These are phyloP conservation scores for Pseudogymnoascus sp. DNA, from an alignment of 2,329 filamentous ascomycete species.

Conservation along the genomic window DNA sequence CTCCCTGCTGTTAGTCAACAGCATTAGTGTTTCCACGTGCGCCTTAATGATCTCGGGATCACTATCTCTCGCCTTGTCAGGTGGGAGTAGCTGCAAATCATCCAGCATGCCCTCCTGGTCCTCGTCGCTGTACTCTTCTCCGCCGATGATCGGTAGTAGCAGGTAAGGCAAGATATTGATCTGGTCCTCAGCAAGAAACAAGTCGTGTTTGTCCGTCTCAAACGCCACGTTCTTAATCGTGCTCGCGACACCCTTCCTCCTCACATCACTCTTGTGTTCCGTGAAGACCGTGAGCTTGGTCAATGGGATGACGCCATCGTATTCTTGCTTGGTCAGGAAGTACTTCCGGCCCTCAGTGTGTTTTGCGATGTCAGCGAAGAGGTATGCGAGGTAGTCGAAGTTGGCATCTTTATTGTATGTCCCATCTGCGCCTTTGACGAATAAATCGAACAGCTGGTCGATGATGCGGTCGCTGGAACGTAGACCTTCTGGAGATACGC, in stretches of 20 bases:
- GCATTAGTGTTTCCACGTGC: constrained; percentile 79
- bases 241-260: constrained; percentile 88
- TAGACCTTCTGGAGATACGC: constrained; percentile 61
- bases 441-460: constrained; percentile 90
- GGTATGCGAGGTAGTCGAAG: constrained; percentile 88
- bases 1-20: constrained; percentile 71
- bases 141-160: constrained; percentile 77
- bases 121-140: constrained; percentile 80
- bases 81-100: constrained; percentile 80
- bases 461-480: constrained; percentile 66
- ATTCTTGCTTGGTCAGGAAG: constrained; percentile 65
- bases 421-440: constrained; percentile 83
- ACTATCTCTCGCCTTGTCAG: constrained; percentile 78
- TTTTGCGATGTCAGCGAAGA: constrained; percentile 89
- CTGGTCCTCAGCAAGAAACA: constrained; percentile 62
- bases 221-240: constrained; percentile 94
- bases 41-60: constrained; percentile 73
- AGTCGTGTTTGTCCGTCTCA: constrained; percentile 63
- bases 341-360: constrained; percentile 67
- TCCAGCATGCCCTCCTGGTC: constrained; percentile 81
- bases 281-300: constrained; percentile 94
- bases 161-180: constrained; percentile 84
- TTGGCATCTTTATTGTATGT: constrained; percentile 77
- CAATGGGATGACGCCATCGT: constrained; percentile 79
- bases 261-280: constrained; percentile 74